These are phyloP conservation scores for Leccinum olivaceopallidum DNA, from an alignment of 768 basidiomycete genomes.

Conservation along the genomic window DNA sequence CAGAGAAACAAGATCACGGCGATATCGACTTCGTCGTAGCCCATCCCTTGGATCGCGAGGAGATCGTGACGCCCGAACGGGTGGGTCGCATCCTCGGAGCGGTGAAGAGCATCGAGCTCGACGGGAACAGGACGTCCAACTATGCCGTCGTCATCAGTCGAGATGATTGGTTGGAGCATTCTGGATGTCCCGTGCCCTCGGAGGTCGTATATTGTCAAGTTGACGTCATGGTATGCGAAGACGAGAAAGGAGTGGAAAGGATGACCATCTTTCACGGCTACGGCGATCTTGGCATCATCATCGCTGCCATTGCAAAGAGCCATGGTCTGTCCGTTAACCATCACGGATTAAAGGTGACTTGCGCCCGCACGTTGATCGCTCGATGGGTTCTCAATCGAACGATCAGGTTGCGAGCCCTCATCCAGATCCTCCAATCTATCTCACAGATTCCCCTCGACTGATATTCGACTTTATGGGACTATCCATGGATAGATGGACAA, in stretches of 20 bases:
- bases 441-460: constrained; percentile 48
- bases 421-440: constrained; percentile 41
- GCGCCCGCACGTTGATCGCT: neutral
- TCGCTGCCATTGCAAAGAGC: constrained; percentile 55
- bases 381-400: constrained; percentile 22
- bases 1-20: constrained; percentile 61
- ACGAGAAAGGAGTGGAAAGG: constrained; percentile 50
- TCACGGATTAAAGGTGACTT: constrained; percentile 58
- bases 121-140: constrained; percentile 60
- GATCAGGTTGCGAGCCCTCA: constrained; percentile 30
- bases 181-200: constrained; percentile 5
- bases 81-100: constrained; percentile 49
- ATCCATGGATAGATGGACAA: constrained; percentile 48
- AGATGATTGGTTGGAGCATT: constrained; percentile 39
- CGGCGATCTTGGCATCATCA: constrained; percentile 72
- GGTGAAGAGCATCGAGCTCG: constrained; percentile 43
- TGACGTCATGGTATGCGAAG: constrained; percentile 60
- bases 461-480: constrained; percentile 61
- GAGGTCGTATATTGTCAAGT: constrained; percentile 45
- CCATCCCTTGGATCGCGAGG: constrained; percentile 33
- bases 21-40: constrained; percentile 71
- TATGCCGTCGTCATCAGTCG: constrained; percentile 52
- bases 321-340: constrained; percentile 50
- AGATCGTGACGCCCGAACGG: constrained; percentile 33
- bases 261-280: constrained; percentile 60